These are phyloP conservation scores for Saprolegnia diclina DNA, from an alignment of 352 stramenopile species.

Conservation along the genomic window DNA sequence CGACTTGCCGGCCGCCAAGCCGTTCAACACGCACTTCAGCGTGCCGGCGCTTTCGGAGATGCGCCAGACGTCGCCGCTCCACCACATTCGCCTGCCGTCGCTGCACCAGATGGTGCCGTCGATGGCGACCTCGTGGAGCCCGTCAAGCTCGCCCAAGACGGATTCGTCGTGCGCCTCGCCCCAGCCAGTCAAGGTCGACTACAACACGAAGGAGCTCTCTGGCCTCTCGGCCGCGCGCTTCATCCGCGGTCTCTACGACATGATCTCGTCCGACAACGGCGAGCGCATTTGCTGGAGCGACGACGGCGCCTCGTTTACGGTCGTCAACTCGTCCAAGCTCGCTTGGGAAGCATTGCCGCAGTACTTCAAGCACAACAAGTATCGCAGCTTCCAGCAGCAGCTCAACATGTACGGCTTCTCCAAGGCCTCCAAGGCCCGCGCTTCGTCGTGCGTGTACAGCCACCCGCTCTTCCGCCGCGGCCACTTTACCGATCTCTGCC, in stretches of 20 bases:
- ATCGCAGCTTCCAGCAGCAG: constrained; percentile 27
- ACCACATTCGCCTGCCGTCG: constrained; percentile 15
- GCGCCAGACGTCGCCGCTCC: constrained; percentile 17
- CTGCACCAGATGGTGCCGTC: constrained; percentile 26
- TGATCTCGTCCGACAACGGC: constrained; percentile 24
- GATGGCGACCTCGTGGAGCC: not conserved
- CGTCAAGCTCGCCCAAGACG: not conserved
- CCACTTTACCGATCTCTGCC: constrained; percentile 22
- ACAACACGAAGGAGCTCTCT: constrained; percentile 25
- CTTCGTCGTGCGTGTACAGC: constrained; percentile 15
- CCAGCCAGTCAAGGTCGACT: constrained; percentile 14
- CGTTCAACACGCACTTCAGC: constrained; percentile 21
- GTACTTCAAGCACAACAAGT: constrained; percentile 29
- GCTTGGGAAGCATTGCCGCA: constrained; percentile 23
- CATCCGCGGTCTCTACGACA: constrained; percentile 28
- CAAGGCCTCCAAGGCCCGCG: constrained; percentile 23
- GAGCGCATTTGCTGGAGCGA: constrained; percentile 26
- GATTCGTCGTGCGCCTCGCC: not conserved
- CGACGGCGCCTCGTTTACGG: constrained; percentile 20
- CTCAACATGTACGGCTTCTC: constrained; percentile 28
- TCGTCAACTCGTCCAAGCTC: constrained; percentile 26
- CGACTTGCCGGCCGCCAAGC: not conserved
- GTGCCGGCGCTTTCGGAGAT: constrained; percentile 19
- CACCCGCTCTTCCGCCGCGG: constrained; percentile 25
- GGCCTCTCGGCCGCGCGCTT: constrained; percentile 20